phyloP scores from a whole-genome alignment of 176 grass and related monocot genomes.

The Zizania latifolia region DNA sequence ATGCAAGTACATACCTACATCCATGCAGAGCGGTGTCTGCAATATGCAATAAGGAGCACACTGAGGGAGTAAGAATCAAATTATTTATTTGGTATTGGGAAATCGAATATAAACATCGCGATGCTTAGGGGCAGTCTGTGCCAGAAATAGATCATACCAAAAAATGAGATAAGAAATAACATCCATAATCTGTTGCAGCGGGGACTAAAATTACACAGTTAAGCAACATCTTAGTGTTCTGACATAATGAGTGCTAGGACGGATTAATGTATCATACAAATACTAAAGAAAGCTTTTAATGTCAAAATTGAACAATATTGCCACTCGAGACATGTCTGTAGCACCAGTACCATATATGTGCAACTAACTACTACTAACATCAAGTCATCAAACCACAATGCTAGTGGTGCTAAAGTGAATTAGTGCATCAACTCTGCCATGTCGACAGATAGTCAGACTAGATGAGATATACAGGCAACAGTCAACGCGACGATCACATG shows the following conservation, averaged over 20 bases:
- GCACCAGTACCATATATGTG: constrained; percentile 10
- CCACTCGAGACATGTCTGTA: neutral
- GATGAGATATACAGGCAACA: neutral
- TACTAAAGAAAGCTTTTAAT: neutral
- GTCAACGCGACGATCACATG: neutral
- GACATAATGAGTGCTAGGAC: neutral
- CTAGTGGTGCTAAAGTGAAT: too few species aligned
- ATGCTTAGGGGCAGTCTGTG: neutral
- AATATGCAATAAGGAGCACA: neutral
- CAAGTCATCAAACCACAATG: too few species aligned
- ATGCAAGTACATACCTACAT: too few species aligned
- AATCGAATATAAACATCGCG: neutral
- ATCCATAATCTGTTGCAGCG: neutral
- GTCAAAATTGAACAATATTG: neutral
- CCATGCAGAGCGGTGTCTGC: neutral
- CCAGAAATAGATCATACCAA: neutral
- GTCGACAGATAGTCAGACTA: neutral
- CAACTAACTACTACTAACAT: too few species aligned
- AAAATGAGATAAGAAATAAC: neutral
- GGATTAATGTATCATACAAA: neutral
- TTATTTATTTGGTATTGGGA: neutral
- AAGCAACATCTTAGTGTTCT: neutral
- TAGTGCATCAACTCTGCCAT: neutral
- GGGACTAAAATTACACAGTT: neutral
- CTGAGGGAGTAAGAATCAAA: neutral